Base-by-base conservation (phyloP, 2,329 filamentous ascomycete genomes). In the Chaetomium sp. region DNA sequence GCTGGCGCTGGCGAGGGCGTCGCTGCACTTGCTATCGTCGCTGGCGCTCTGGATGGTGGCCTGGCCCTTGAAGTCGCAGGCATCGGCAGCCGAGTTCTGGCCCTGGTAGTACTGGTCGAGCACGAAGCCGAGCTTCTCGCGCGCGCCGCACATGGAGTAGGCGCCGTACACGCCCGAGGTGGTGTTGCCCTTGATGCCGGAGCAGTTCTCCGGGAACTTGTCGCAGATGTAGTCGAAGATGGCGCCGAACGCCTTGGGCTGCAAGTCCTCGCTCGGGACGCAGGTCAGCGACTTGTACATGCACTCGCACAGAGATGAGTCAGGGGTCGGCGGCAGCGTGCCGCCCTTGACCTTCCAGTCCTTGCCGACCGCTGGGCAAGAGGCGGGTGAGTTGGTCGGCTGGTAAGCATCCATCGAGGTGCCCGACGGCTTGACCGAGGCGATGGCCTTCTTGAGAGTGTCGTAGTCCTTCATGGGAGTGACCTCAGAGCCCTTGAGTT, bases 141-240 rank as follows among this genome's bases (percentile, higher is more conserved):
- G 82, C 72, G 85, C 74, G 70, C 82, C 81, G 82, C 91, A 96
- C 87, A 92, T 92, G 77, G 87, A 86, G 82, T 91, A 92, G 56
- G 90, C 85, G 71, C 91, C 91, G 77, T 91, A 95, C 67, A 83
- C 79, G 73, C 90, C 91, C 23, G 81, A 84, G 65, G 83, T 85
- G 59, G 84, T 84, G 77, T 93, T 90, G 70, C 82, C 83, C 68
- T 78, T 80, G 78, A 95, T 92, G 62, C 88, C 91, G 27, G 77
- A 78, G 79, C 92, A 95, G 19, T 84, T 82, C 42, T 76, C 74
- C 54, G 78, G 75, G 65, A 82, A 75, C 53, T 78, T 73, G 63
- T 87, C 89, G 78, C 91, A 95, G 77, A 94, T 85, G 76, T 80
- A 87, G 75, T 82, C 82, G 78, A 98, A 98, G 70, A 95, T 84